These are phyloP conservation scores for Neofusicoccum umdonicola DNA, from an alignment of 2,329 filamentous ascomycete species.

Conservation along the genomic window DNA sequence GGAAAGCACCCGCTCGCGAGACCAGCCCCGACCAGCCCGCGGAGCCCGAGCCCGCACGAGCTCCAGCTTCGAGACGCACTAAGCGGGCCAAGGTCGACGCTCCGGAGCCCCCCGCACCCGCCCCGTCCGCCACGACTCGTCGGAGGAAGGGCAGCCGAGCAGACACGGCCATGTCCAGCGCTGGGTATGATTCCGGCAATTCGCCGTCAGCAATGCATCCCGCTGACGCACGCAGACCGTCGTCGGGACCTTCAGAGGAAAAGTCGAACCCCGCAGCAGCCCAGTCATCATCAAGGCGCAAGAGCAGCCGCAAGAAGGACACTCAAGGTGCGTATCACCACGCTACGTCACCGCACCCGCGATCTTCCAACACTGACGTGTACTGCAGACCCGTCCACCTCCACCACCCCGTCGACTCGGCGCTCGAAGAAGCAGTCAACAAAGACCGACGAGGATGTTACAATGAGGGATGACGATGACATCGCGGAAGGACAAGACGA, in stretches of 20 bases:
- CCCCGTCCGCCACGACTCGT: conserved; percentile 42
- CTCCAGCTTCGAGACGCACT: conserved; percentile 30
- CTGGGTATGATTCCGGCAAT: conserved; percentile 55
- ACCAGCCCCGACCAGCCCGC: conserved; percentile 49
- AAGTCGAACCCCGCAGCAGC: conserved; percentile 51
- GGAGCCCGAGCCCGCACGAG: conserved; percentile 33
- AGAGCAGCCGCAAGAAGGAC: conserved; percentile 70
- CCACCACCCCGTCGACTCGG: conserved; percentile 32
- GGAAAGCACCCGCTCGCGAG: conserved; percentile 62
- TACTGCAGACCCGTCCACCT: conserved; percentile 21
- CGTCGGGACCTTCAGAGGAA: conserved; percentile 64
- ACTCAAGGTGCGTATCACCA: conserved; percentile 48
- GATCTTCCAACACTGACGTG: background rate
- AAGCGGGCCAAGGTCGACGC: conserved; percentile 67
- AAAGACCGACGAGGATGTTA: conserved; percentile 61
- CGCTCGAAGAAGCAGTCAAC: conserved; percentile 31
- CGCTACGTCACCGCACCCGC: background rate
- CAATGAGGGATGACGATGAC: conserved; percentile 66
- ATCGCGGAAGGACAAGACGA: conserved; percentile 53
- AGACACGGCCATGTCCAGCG: conserved; percentile 68
- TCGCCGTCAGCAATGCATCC: conserved; percentile 12
- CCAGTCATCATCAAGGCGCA: conserved; percentile 69
- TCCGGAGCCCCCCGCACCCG: conserved; percentile 39
- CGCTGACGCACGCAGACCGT: conserved; percentile 50
- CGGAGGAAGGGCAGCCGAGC: conserved; percentile 60